Evolutionary conservation across 306 rosid genomes (phyloP).

Genomic region (Morella rubra): DNA sequence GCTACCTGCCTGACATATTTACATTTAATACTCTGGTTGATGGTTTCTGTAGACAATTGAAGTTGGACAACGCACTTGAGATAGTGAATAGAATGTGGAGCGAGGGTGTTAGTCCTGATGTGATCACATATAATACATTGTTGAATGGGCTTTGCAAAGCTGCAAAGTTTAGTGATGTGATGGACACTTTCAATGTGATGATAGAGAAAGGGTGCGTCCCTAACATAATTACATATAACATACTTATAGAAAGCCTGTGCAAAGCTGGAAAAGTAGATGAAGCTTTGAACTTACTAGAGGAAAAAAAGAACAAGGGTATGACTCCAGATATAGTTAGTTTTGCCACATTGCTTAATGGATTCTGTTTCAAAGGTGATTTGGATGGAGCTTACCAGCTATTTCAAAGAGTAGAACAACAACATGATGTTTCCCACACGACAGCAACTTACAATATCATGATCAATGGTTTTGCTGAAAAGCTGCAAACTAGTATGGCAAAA

Average conservation of each 20-base stretch:
- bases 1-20: slow-evolving; percentile 78
- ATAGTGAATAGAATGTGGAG: slow-evolving; percentile 64
- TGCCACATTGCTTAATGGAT: slow-evolving; percentile 68
- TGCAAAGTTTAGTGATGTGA: slow-evolving; percentile 55
- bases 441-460: slow-evolving; percentile 70
- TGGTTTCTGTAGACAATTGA: slow-evolving; percentile 75
- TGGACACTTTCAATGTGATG: slow-evolving; percentile 68
- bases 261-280: slow-evolving; percentile 59
- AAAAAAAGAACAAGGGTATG: slow-evolving; percentile 59
- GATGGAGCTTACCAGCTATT: slow-evolving; percentile 71
- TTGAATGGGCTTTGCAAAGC: slow-evolving; percentile 92
- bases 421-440: slow-evolving; percentile 53
- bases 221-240: slow-evolving; percentile 66
- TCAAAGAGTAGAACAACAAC: slow-evolving; percentile 45
- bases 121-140: slow-evolving; percentile 78
- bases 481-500: slow-evolving; percentile 51
- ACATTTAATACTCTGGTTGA: slow-evolving; percentile 84
- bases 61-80: slow-evolving; percentile 64
- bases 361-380: slow-evolving; percentile 62
- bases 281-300: slow-evolving; percentile 61
- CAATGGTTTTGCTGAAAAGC: slow-evolving; percentile 66
- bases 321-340: slow-evolving; percentile 65
- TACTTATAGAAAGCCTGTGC: slow-evolving; percentile 77
- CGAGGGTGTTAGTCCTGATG: slow-evolving; percentile 84
- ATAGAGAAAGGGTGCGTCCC: slow-evolving; percentile 66